Base-by-base conservation (phyloP, 805 yeast species). In the Deakozyma indianensis region DNA sequence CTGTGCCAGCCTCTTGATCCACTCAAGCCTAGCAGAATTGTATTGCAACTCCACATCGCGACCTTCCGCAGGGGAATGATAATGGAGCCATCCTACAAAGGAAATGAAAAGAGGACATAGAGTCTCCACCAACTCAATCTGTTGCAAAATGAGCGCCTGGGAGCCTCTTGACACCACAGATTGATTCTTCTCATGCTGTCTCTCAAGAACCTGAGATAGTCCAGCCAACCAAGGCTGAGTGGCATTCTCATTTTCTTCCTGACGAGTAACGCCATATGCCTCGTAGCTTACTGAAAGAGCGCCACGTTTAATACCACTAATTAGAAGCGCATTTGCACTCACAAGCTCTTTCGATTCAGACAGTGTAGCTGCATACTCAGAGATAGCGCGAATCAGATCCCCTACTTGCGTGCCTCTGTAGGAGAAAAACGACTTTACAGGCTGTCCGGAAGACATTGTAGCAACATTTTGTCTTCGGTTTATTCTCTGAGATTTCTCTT, bases 1-100 rank as follows among this genome's bases (percentile, higher is more conserved):
- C 9, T 66, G 57, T 5, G 80, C 69, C 44, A 86, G 62, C 1
- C 72, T 48, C 41, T 67, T 63, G 11, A 81, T 74, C 95, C 95
- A 87, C 11, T 62, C 48, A 38, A 55, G 50, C 23, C 54, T 53
- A 4, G 47, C 46, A 28, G 53, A 56, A 22, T 53, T 44, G 42
- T 67, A 32, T 5, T 32, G 38, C 4, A 9, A n/a, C 18, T 32
- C 38, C 4, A 32, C 5, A 11, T 32, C 38, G 11, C 11, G 18
- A 20, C 18, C 38, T 11, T 32, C 38, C 4, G 18, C 18, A 9
- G 11, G 38, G 9, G 18, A n/a, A 20, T 32, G 38, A 7, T 32
- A 5, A 7, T 11, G 38, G 11, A 9, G 18, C 38, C 38, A 32
- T 5, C 38, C 38, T 14, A 32, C 16, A 4, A 20, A 14, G 4